Conservation (phyloP, 2,329 filamentous ascomycete genomes). For the Neofusicoccum sp. region DNA sequence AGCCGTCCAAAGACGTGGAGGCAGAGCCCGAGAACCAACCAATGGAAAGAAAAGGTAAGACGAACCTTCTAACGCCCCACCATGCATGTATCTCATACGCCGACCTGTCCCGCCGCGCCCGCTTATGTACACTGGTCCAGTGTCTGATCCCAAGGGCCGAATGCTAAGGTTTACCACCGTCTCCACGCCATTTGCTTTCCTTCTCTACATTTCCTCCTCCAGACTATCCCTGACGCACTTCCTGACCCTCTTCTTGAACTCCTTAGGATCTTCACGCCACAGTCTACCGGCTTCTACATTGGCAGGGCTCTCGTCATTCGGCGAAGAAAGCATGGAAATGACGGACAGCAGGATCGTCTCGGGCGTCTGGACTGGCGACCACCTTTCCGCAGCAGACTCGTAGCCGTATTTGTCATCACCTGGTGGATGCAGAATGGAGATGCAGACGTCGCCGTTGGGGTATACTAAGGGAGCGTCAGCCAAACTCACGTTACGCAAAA, state of each 20-base stretch:
- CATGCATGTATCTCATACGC: constrained; percentile 5
- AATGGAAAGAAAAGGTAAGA: not conserved
- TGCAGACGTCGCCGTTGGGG: constrained; percentile 87
- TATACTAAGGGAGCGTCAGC: constrained; percentile 65
- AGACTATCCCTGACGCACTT: constrained; percentile 66
- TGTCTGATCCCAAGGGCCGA: not conserved
- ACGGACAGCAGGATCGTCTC: constrained; percentile 97
- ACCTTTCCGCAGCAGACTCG: constrained; percentile 91
- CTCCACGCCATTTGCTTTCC: not conserved
- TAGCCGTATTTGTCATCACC: constrained; percentile 98
- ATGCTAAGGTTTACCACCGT: not conserved
- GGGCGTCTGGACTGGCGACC: constrained; percentile 94
- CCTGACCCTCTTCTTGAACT: constrained; percentile 85
- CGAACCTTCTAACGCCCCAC: constrained; percentile 2
- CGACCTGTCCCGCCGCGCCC: not conserved
- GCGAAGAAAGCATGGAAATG: constrained; percentile 97
- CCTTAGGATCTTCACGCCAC: constrained; percentile 80
- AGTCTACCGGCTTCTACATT: constrained; percentile 96
- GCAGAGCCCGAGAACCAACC: too few relatives aligned
- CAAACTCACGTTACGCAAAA: not conserved
- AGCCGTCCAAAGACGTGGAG: not conserved
- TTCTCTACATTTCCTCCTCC: constrained; percentile 23
- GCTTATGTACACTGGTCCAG: constrained; percentile 2
- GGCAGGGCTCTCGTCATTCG: constrained; percentile 93
- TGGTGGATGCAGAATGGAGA: constrained; percentile 94